Conservation (phyloP, 106 monocot species). For the Narthecium ossifragum region DNA sequence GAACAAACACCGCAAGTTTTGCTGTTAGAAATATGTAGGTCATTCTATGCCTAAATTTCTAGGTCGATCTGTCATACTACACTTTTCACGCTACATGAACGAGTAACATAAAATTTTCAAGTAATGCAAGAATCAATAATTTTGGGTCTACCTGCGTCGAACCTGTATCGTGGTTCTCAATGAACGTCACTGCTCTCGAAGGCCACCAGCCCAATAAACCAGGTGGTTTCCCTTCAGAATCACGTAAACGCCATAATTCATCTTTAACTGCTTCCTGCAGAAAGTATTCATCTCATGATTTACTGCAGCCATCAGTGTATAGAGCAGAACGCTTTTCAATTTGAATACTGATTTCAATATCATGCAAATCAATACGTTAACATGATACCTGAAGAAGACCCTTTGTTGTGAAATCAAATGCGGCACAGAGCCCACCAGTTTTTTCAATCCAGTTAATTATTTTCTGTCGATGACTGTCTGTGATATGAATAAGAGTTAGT, state of each 20-base stretch:
- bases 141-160: neutral
- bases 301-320: neutral
- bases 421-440: constrained; percentile 64
- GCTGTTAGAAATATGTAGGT: no score
- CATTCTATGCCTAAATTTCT: no score
- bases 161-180: constrained; percentile 71
- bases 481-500: no score
- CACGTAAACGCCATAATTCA: constrained; percentile 78
- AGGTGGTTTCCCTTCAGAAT: constrained; percentile 63
- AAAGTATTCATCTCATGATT: neutral
- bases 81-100: no score
- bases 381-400: constrained; percentile 76
- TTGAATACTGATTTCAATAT: no score
- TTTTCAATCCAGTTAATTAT: constrained; percentile 78
- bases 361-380: neutral
- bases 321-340: no score
- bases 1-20: no score
- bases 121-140: neutral
- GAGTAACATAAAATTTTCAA: neutral
- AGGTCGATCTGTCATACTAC: no score
- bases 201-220: constrained; percentile 95
- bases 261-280: constrained; percentile 76
- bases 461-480: constrained; percentile 74
- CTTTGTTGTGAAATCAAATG: constrained; percentile 96
- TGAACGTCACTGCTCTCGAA: constrained; percentile 78